Conservation (phyloP, 23 red algal genomes). For the Chondrus crispus region DNA sequence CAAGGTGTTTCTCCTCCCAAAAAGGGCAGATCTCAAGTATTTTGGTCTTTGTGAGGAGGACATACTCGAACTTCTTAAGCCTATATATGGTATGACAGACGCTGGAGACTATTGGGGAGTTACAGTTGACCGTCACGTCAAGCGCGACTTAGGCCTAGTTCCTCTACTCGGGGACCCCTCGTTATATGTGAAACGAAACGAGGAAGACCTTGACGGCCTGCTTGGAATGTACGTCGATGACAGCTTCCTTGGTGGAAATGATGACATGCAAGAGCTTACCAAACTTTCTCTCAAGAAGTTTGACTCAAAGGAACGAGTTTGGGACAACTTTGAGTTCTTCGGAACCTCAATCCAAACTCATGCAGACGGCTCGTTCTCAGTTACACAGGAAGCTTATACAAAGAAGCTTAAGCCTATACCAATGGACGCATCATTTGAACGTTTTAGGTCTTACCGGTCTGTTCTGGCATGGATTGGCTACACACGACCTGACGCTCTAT, state of each 20-base stretch:
- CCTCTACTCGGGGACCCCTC: background rate
- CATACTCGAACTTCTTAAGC: background rate
- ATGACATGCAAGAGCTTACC: background rate
- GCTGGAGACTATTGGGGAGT: conserved; percentile 29
- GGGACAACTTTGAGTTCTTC: background rate
- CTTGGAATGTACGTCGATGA: conserved; percentile 17
- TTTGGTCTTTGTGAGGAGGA: background rate
- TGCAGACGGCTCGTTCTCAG: background rate
- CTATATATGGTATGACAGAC: conserved; percentile 7
- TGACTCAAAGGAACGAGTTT: conserved; percentile 9
- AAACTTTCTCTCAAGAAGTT: background rate
- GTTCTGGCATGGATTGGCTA: background rate
- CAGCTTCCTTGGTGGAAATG: background rate
- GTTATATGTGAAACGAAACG: background rate
- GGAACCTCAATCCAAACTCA: background rate
- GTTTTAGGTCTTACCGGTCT: background rate
- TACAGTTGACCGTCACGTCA: background rate
- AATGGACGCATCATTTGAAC: background rate
- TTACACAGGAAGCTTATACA: background rate
- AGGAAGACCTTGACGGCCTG: background rate
- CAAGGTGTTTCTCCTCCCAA: background rate
- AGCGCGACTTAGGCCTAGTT: background rate
- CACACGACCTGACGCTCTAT: background rate
- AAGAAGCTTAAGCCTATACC: background rate
- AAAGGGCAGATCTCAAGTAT: background rate